Percentiles rank a stretch among this genome's conserved stretches.
Evolutionary conservation across 495 filamentous ascomycete species (phyloP).

Genomic region (Aspergillus indologenus): DNA sequence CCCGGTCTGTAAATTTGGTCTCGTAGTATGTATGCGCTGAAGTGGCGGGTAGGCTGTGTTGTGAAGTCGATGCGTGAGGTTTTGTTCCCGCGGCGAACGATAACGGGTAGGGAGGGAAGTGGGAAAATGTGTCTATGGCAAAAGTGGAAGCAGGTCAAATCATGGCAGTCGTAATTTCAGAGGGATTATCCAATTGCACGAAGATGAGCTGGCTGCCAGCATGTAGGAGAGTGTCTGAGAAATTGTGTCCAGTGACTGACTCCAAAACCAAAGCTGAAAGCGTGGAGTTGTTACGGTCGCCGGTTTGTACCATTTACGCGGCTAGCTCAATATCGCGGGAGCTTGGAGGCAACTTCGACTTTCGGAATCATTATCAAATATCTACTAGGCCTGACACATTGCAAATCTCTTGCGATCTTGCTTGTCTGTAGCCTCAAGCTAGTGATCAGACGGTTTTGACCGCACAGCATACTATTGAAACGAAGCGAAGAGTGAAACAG

Average conservation of each 20-base stretch:
- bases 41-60: neutral
- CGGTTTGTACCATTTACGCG: constrained; percentile 11
- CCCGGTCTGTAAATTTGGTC: neutral
- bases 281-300: constrained; percentile 23
- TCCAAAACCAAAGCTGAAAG: constrained; percentile 11
- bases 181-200: neutral
- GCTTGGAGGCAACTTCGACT: neutral
- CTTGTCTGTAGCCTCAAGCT: no score
- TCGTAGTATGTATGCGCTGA: neutral
- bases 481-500: no score
- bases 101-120: neutral
- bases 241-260: neutral
- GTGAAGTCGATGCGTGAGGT: neutral
- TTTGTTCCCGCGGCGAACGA: neutral
- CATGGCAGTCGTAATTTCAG: neutral
- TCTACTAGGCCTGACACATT: no score
- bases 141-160: neutral
- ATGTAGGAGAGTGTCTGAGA: neutral
- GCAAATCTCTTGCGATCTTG: no score
- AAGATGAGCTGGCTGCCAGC: neutral
- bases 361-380: no score
- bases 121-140: neutral
- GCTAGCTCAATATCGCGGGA: neutral
- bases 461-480: no score
- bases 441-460: no score